Percentiles rank a stretch among this genome's conserved stretches.
Evolutionary conservation across 225 moss, liverwort and hornwort genomes (phyloP).

Genomic region (Pleurozium schreberi): DNA sequence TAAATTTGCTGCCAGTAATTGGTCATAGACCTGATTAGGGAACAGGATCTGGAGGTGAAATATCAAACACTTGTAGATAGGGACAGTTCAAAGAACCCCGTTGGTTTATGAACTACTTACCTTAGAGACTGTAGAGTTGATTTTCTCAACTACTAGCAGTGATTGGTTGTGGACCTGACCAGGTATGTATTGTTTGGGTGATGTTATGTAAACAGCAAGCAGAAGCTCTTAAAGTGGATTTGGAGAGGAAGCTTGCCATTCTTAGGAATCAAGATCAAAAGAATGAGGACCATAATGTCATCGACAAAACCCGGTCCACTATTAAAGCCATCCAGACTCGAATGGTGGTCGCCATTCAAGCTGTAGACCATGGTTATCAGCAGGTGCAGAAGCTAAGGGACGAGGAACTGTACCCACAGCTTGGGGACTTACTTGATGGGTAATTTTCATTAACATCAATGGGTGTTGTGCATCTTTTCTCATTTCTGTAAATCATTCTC

Average conservation of each 20-base stretch:
- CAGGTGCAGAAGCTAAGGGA: slow-evolving; percentile 58
- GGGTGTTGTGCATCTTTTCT: background rate
- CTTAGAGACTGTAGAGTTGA: background rate
- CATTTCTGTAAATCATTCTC: background rate
- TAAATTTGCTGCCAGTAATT: background rate
- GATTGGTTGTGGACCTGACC: background rate
- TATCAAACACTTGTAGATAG: background rate
- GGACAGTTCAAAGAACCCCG: background rate
- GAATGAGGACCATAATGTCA: slow-evolving; percentile 43
- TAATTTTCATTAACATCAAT: background rate
- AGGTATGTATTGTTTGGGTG: background rate
- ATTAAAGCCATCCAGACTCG: slow-evolving; percentile 53
- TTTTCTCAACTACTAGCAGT: background rate
- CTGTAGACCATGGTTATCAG: slow-evolving; percentile 46
- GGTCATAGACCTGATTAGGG: background rate
- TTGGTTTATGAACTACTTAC: background rate
- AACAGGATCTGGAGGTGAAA: background rate
- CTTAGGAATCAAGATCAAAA: slow-evolving; percentile 43
- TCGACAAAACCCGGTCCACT: slow-evolving; percentile 49
- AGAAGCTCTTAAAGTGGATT: slow-evolving; percentile 51
- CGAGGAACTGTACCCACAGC: slow-evolving; percentile 64
- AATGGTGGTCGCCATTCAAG: slow-evolving; percentile 66
- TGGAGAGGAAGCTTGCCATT: slow-evolving; percentile 36
- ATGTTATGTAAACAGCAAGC: slow-evolving; percentile 32
- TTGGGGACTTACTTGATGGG: slow-evolving; percentile 59